These are phyloP conservation scores for Castanea crenata DNA, from an alignment of 306 rosid genomes.

Conservation along the genomic window DNA sequence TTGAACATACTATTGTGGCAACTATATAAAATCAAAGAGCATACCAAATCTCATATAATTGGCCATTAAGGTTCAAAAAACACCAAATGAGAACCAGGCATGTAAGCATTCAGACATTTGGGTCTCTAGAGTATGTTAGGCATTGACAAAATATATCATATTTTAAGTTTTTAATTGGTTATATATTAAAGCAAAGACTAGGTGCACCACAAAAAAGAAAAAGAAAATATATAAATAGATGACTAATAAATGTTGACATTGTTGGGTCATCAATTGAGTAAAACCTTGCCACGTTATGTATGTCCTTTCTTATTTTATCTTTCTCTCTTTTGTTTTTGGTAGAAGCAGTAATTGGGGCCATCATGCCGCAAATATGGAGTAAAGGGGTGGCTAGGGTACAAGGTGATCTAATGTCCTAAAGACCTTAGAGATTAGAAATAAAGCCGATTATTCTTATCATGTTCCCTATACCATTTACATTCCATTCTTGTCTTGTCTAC, in stretches of 20 bases:
- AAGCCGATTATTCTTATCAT: conserved; percentile 32
- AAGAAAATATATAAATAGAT: too few species aligned
- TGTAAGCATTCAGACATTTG: neutral
- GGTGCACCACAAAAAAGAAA: too few species aligned
- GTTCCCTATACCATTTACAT: conserved; percentile 40
- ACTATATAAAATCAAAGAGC: neutral
- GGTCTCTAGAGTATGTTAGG: neutral
- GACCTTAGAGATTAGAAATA: neutral
- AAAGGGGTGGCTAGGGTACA: neutral
- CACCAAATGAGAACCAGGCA: too few species aligned
- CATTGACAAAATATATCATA: too few species aligned
- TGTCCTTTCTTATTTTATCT: neutral
- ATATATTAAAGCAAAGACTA: too few species aligned
- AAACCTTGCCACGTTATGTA: neutral
- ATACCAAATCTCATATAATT: conserved; percentile 1
- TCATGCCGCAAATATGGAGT: conserved; percentile 1
- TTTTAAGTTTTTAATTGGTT: too few species aligned
- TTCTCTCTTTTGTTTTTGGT: too few species aligned
- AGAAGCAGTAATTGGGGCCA: neutral
- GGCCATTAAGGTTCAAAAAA: too few species aligned
- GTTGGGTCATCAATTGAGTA: too few species aligned
- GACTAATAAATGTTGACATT: too few species aligned
- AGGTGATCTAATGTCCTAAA: neutral
- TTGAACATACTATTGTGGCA: neutral
- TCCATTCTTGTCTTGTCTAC: conserved; percentile 37